phyloP scores from a whole-genome alignment of 106 monocot genomes.

The Dactylorhiza incarnata region DNA sequence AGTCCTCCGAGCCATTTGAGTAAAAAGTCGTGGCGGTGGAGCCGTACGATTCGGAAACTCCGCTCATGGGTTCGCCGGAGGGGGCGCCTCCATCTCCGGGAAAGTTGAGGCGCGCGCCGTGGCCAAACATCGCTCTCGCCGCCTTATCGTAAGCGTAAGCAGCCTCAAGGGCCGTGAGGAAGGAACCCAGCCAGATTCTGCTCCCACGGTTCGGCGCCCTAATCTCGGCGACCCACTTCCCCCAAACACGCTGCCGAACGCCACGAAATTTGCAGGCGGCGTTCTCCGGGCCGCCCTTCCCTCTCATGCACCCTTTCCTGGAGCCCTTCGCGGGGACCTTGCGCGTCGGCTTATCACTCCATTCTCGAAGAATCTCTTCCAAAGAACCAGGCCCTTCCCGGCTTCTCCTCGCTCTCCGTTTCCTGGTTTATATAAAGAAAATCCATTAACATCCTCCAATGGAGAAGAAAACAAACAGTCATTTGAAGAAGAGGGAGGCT shows the following conservation, averaged over 20 bases:
- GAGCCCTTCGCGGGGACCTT: conserved; percentile 75
- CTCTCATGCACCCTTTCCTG: conserved; percentile 75
- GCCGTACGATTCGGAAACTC: conserved; percentile 7
- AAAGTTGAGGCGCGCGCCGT: conserved; percentile 56
- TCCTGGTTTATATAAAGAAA: no score
- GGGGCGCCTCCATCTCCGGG: neutral
- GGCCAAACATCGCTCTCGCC: conserved; percentile 67
- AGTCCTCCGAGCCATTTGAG: conserved; percentile 8
- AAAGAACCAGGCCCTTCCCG: conserved; percentile 3
- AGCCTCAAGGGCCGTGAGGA: conserved; percentile 51
- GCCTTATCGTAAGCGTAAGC: conserved; percentile 78
- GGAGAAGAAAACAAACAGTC: no score
- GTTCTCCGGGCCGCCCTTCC: conserved; percentile 89
- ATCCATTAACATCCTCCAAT: no score
- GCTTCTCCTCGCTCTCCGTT: neutral
- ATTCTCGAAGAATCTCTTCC: neutral
- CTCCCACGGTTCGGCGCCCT: conserved; percentile 61
- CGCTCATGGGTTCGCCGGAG: neutral
- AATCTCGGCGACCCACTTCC: conserved; percentile 93
- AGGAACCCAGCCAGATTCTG: conserved; percentile 82
- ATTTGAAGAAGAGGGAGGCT: no score
- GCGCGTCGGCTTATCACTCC: conserved; percentile 7
- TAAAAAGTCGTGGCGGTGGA: conserved; percentile 9
- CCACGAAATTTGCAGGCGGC: conserved; percentile 51
- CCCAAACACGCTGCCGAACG: conserved; percentile 84